Evolutionary conservation across 345 rosid species (phyloP).

Genomic region (Acer negundo): DNA sequence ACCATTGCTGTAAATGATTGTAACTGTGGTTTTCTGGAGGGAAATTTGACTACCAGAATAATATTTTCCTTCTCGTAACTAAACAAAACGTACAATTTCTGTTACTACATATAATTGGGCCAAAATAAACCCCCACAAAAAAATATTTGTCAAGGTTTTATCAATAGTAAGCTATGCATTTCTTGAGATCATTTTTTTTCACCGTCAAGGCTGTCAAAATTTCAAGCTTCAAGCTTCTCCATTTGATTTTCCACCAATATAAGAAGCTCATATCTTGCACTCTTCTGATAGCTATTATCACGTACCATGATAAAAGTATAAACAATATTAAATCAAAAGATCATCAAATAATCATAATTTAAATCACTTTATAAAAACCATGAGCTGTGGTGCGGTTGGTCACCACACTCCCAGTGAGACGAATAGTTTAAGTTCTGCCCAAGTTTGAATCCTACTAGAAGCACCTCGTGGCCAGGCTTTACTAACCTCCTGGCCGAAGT

Average conservation of each 20-base stretch:
- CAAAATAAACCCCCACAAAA: not conserved
- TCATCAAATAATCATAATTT: too few species aligned
- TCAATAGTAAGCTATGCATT: not conserved
- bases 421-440: too few species aligned
- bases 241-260: not conserved
- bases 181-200: not conserved
- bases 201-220: not conserved
- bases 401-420: too few species aligned
- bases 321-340: too few species aligned
- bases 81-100: not conserved
- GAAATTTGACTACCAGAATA: not conserved
- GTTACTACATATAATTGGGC: not conserved
- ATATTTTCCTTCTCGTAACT: not conserved
- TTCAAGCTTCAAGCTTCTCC: not conserved
- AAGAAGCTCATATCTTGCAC: not conserved
- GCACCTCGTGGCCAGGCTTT: too few species aligned
- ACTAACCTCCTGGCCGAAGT: too few species aligned
- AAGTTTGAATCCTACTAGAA: too few species aligned
- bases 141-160: not conserved
- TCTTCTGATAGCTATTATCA: not conserved
- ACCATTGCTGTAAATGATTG: not conserved
- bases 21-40: not conserved
- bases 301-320: too few species aligned
- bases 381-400: too few species aligned
- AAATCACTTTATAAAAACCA: too few species aligned